A percentile compares a stretch with the other conserved stretches of the same genome.
Conservation (phyloP, 2,329 filamentous ascomycete species). For the Sordariomycetes sp. region DNA sequence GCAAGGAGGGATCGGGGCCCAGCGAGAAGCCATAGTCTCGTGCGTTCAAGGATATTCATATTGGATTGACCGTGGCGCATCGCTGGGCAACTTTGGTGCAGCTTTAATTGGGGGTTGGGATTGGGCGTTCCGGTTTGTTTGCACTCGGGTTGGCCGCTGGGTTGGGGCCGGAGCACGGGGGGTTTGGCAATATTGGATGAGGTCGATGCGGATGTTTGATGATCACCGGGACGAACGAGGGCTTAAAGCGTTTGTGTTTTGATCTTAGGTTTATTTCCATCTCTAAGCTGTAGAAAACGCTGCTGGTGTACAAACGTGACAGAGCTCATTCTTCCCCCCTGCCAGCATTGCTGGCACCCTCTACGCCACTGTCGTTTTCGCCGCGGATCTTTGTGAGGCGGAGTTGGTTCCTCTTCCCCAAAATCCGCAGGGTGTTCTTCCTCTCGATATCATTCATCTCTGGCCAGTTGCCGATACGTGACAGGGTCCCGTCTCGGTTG, state of each 20-base stretch:
- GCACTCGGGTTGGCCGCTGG: neutral
- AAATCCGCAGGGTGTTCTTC: conserved; percentile 53
- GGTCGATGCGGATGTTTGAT: neutral
- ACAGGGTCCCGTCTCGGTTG: conserved; percentile 60
- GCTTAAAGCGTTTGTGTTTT: neutral
- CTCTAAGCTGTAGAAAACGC: neutral
- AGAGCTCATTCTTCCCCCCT: neutral
- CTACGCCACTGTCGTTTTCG: neutral
- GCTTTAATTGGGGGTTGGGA: neutral
- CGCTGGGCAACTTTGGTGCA: neutral
- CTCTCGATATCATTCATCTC: conserved; percentile 60
- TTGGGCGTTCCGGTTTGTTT: neutral
- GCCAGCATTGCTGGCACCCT: neutral
- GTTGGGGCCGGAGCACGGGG: neutral
- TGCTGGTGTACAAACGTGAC: neutral
- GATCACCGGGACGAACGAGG: neutral
- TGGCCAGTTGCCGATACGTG: conserved; percentile 62
- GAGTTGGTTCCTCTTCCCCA: conserved; percentile 59
- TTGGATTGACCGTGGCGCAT: neutral
- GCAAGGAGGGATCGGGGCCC: conserved; percentile 23
- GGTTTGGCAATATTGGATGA: neutral
- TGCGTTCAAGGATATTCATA: neutral
- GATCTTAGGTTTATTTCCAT: neutral
- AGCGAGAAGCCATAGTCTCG: conserved; percentile 31
- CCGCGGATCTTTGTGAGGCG: conserved; percentile 41